Evolutionary conservation across 306 rosid species (phyloP), one percentile per base, ranked within the genome.

Genomic region (Canavalia ensiformis): DNA sequence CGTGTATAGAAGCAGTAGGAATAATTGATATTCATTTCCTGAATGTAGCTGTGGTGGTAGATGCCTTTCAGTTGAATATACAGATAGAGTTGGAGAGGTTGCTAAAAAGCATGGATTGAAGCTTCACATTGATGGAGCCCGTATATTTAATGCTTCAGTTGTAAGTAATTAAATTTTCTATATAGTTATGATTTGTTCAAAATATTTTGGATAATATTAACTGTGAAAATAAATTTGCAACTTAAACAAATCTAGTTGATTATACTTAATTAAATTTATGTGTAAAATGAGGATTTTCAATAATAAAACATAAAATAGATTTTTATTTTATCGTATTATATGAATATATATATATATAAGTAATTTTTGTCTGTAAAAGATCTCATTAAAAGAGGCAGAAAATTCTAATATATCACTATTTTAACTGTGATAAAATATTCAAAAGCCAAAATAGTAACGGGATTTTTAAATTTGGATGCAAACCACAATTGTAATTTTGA

Each of bases 81-180:
- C 86, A 37, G 95, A 95, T 60, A 87, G 75, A 80, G 97, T 95
- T 72, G 97, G 97, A 73, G 92, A 91, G 71, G 68, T 95, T 71
- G 97, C 98, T 59, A 91, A 87, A 91, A 86, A 87, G 77, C 91
- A 95, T 49, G 97, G 95, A 75, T 65, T 91, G 84, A 92, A 91
- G 88, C 97, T 95, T 90, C 98, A 92, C 73, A 90, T 95, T 52
- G 97, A 92, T 75, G 98, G 97, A 52, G 98, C 98, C 6, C 95
- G 97, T 12, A 92, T 94, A 85, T 94, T 92, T 87, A 94, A 95
- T 76, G 97, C 98, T 70, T 82, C 97, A 7, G 81, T 89, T 86
- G 97, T 92, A 76, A 87, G 98, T 88, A 18, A 0, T 18, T 50
- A 42, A 52, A 59, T 44, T 35, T 30, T n/a, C n/a, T n/a, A 29